These are phyloP conservation scores for Candida coleopterorum DNA, from an alignment of 805 yeast genomes.

Conservation along the genomic window DNA sequence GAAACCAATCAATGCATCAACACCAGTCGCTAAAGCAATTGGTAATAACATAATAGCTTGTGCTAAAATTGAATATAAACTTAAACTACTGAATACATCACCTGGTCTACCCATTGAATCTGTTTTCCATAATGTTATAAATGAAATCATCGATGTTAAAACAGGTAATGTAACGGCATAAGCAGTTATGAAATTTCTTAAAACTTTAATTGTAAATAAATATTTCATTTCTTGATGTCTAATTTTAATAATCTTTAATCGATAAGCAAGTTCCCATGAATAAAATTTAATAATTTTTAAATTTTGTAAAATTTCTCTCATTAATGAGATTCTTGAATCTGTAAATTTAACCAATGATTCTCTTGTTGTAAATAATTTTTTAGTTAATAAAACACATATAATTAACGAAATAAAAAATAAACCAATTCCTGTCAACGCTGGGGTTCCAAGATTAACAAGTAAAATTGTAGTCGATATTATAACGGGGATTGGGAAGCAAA, in stretches of 20 bases:
- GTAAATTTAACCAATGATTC: slow-evolving; percentile 33
- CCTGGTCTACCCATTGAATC: slow-evolving; percentile 34
- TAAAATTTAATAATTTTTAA: slow-evolving; percentile 42
- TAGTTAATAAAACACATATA: slow-evolving; percentile 31
- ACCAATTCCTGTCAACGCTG: slow-evolving; percentile 39
- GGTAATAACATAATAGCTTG: slow-evolving; percentile 42
- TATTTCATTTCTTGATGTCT: slow-evolving; percentile 37
- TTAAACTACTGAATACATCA: slow-evolving; percentile 38
- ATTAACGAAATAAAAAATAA: slow-evolving; percentile 31
- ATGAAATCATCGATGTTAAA: slow-evolving; percentile 42
- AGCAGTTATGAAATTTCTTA: slow-evolving; percentile 40
- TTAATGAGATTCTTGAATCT: slow-evolving; percentile 37
- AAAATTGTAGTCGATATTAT: slow-evolving; percentile 34
- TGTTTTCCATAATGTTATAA: slow-evolving; percentile 43
- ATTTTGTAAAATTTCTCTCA: slow-evolving; percentile 39
- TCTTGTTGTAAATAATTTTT: slow-evolving; percentile 30
- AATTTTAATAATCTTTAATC: slow-evolving; percentile 28
- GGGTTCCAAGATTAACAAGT: slow-evolving; percentile 32
- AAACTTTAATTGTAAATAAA: slow-evolving; percentile 36
- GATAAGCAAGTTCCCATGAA: slow-evolving; percentile 45
- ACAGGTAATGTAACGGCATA: slow-evolving; percentile 41
- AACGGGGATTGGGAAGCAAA: slow-evolving; percentile 41
- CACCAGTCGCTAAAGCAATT: slow-evolving; percentile 40
- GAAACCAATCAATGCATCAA: slow-evolving; percentile 41
- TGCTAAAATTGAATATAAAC: slow-evolving; percentile 39